Conservation (phyloP, 768 basidiomycete species). For the Suillus tomentosus region DNA sequence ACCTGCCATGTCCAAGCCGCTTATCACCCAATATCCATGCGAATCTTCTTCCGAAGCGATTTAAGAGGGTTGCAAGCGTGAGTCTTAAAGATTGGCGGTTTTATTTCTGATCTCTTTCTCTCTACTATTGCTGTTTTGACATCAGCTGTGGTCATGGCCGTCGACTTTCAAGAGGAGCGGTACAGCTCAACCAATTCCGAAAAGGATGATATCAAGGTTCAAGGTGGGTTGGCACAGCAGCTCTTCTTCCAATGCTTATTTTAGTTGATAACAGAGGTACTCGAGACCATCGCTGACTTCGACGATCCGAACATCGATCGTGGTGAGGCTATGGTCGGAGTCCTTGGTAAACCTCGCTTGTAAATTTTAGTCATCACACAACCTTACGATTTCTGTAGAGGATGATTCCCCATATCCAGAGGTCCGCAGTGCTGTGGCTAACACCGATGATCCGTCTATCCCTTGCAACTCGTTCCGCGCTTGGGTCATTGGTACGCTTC, state of each 20-base stretch:
- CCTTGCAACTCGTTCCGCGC: conserved; percentile 60
- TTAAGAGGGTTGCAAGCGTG: neutral
- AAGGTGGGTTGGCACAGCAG: conserved; percentile 8
- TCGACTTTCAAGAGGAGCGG: conserved; percentile 2
- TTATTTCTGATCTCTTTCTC: neutral
- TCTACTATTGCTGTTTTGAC: neutral
- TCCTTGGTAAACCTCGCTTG: conserved; percentile 19
- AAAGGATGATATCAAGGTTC: conserved; percentile 15
- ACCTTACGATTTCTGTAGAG: conserved; percentile 35
- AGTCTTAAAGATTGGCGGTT: neutral
- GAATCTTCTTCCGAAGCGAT: conserved; percentile 8
- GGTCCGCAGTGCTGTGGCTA: conserved; percentile 75
- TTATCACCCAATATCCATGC: conserved; percentile 13
- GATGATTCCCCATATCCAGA: conserved; percentile 89
- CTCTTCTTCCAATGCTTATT: neutral
- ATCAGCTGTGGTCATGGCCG: conserved; percentile 16
- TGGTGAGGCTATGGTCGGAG: conserved; percentile 17
- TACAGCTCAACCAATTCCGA: conserved; percentile 17
- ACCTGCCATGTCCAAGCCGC: conserved; percentile 2
- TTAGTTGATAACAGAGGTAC: conserved; percentile 9
- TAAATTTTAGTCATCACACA: neutral
- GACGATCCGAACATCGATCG: conserved; percentile 41
- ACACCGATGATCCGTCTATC: conserved; percentile 69
- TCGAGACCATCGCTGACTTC: conserved; percentile 24
- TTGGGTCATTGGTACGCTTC: conserved; percentile 52